Percentiles rank a stretch among this genome's conserved stretches.
Evolutionary conservation across 2,329 filamentous ascomycete species (phyloP).

Genomic region (Epichloe gansuensis): DNA sequence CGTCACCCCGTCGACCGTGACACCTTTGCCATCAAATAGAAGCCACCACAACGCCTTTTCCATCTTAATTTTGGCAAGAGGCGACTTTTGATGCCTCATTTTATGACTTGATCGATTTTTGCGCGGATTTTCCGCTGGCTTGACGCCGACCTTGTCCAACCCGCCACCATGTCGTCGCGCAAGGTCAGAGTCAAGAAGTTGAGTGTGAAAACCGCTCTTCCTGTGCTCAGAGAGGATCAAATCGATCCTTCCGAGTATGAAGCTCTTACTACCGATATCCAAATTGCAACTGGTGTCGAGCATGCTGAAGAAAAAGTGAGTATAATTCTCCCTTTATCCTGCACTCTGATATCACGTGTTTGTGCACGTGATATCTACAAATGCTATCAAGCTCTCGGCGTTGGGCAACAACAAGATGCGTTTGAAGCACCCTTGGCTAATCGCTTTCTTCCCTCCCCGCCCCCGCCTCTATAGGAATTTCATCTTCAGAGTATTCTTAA

Average conservation of each 20-base stretch:
- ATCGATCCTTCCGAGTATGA: slow-evolving; percentile 82
- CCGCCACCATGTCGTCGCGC: slow-evolving; percentile 47
- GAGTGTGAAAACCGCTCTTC: slow-evolving; percentile 77
- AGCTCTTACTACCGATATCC: slow-evolving; percentile 65
- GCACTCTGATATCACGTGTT: slow-evolving; percentile 36
- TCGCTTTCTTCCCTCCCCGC: no score
- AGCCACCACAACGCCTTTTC: slow-evolving; percentile 34
- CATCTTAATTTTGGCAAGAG: slow-evolving; percentile 39
- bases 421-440: not conserved
- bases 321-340: slow-evolving; percentile 24
- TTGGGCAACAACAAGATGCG: not conserved
- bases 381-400: not conserved
- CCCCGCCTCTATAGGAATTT: slow-evolving; percentile 57
- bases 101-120: slow-evolving; percentile 53
- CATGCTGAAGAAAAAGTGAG: slow-evolving; percentile 94
- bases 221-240: slow-evolving; percentile 79
- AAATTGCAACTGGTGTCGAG: slow-evolving; percentile 95
- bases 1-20: slow-evolving; percentile 41
- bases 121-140: slow-evolving; percentile 45
- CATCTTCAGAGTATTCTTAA: slow-evolving; percentile 76
- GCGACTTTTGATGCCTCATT: slow-evolving; percentile 41
- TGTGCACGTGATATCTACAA: slow-evolving; percentile 29
- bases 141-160: slow-evolving; percentile 25
- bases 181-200: slow-evolving; percentile 82
- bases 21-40: slow-evolving; percentile 42